phyloP scores from a whole-genome alignment of 108 stramenopile species.

The Schizochytrium sp. region DNA sequence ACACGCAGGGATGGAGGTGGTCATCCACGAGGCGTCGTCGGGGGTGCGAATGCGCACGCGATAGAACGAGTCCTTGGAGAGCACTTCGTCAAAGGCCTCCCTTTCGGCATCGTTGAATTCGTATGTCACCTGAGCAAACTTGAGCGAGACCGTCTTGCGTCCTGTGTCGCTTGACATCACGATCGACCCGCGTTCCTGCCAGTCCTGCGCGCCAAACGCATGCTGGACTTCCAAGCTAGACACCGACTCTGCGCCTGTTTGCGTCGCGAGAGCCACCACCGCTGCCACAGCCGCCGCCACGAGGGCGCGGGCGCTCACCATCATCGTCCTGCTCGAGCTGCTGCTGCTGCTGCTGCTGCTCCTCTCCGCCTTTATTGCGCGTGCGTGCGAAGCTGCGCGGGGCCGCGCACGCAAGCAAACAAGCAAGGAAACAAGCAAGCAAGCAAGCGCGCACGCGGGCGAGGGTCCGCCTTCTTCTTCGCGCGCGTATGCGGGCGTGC shows the following conservation, averaged over 20 bases:
- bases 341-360: too few relatives aligned
- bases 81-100: neutral
- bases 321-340: too few relatives aligned
- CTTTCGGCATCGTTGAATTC: neutral
- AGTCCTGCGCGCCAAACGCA: neutral
- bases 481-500: too few relatives aligned
- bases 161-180: neutral
- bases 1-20: slow-evolving; percentile 7
- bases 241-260: neutral
- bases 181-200: neutral
- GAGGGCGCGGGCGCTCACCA: too few relatives aligned
- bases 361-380: too few relatives aligned
- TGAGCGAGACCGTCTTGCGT: neutral
- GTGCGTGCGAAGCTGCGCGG: too few relatives aligned
- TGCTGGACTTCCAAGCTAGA: neutral
- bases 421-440: too few relatives aligned
- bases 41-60: neutral
- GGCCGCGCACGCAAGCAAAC: too few relatives aligned
- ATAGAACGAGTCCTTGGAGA: neutral
- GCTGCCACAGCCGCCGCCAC: too few relatives aligned
- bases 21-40: neutral
- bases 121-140: neutral
- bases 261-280: neutral
- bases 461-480: too few relatives aligned
- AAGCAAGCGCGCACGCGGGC: too few relatives aligned